These are phyloP conservation scores for Acrasis kona DNA, from an alignment of 78 protist genomes.

Conservation along the genomic window DNA sequence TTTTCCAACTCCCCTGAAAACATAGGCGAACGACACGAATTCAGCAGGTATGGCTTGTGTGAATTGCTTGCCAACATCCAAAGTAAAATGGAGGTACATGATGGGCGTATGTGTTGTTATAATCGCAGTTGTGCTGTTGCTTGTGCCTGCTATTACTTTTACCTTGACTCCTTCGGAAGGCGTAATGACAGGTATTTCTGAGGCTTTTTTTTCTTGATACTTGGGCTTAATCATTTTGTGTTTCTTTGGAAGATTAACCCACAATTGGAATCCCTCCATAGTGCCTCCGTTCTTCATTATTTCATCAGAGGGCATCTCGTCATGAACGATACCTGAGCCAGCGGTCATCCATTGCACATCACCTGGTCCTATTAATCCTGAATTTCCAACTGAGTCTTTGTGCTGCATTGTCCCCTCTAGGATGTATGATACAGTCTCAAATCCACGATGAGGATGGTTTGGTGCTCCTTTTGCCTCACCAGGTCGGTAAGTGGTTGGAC, in stretches of 20 bases:
- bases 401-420: conserved; percentile 43
- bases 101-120: conserved; percentile 15
- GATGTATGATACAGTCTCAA: conserved; percentile 73
- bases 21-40: not conserved
- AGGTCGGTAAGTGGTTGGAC: not conserved
- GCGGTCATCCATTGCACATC: conserved; percentile 75
- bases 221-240: conserved; percentile 68
- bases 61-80: not conserved
- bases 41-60: not conserved
- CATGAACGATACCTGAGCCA: conserved; percentile 64
- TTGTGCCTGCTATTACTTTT: conserved; percentile 31
- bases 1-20: not conserved
- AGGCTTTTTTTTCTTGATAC: conserved; percentile 44
- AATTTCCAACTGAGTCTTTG: conserved; percentile 46
- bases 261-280: conserved; percentile 51
- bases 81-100: conserved; percentile 18
- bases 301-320: conserved; percentile 41
- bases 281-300: not conserved
- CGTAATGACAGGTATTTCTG: conserved; percentile 13
- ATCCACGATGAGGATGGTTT: conserved; percentile 75
- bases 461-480: conserved; percentile 48
- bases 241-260: conserved; percentile 56
- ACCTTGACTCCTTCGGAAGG: not conserved
- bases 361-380: conserved; percentile 34
- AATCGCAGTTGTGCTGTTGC: conserved; percentile 5